These are phyloP conservation scores for Kentomonas sorsogonicus DNA, from an alignment of 208 protist genomes.

Conservation along the genomic window DNA sequence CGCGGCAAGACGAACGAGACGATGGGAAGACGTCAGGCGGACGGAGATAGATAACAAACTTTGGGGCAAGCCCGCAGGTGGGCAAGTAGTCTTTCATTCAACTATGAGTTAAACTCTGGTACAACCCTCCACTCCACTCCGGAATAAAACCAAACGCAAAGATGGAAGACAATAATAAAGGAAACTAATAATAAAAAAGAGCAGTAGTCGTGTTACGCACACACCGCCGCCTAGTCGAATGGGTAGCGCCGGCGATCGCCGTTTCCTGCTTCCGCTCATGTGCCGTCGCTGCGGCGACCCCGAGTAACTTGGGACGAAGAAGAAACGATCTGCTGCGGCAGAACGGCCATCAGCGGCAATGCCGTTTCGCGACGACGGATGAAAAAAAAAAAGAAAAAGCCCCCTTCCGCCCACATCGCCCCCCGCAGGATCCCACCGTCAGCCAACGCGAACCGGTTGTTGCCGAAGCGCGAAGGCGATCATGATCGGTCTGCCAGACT, in stretches of 20 bases:
- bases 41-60: no score
- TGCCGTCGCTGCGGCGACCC: slow-evolving; percentile 19
- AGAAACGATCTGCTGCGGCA: slow-evolving; percentile 31
- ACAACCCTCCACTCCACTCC: neutral
- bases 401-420: no score
- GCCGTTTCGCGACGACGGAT: slow-evolving; percentile 38
- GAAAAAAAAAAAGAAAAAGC: no score
- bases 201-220: neutral
- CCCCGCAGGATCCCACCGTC: slow-evolving; percentile 34
- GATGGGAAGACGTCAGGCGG: no score
- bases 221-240: slow-evolving; percentile 23
- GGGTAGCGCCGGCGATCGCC: slow-evolving; percentile 38
- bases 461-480: slow-evolving; percentile 50
- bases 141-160: slow-evolving; percentile 4
- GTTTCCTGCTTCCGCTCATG: slow-evolving; percentile 23
- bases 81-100: no score
- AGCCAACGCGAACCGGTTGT: slow-evolving; percentile 46
- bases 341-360: slow-evolving; percentile 30
- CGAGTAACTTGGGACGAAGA: slow-evolving; percentile 45
- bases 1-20: no score
- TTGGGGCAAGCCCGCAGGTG: no score
- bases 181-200: neutral
- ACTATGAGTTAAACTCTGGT: no score
- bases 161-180: neutral
- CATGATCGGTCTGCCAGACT: no score